Evolutionary conservation across 129 eudicot species (phyloP), one percentile per base, ranked within the genome.

Genomic region (Dittrichia graveolens): DNA sequence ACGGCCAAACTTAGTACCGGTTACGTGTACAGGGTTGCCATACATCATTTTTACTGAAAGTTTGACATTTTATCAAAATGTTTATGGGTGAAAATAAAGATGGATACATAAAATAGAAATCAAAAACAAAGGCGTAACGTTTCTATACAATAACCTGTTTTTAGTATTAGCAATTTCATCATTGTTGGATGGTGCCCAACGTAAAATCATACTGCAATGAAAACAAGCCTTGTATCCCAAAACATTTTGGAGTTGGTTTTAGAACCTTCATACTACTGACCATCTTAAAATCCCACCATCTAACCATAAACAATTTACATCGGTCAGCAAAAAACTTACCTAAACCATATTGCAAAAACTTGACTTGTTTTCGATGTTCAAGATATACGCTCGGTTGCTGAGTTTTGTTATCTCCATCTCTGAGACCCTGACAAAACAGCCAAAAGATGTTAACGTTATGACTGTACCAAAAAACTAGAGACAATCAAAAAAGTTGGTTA

Each of bases 391-490:
- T 14, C 10, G 41, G 34, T 53, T 6, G 12, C 49, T 37, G 52
- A 79, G n/a, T 71, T 44, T 35, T 34, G 60, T 67, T 10, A 56
- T 69, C 53, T 64, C 47, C 58, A 42, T 24, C 31, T 42, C 87
- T 84, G 79, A 78, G 72, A 79, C 31, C 48, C 87, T 84, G 79
- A 78, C 75, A 79, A 75, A 79, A 83, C 72, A 70, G 16, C 58
- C 71, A 47, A 14, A 37, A 67, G 38, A 46, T 58, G 63, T 35
- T 55, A 59, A 55, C 56, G 66, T 65, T 41, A 53, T 9, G n/a
- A 59, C 75, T 67, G 58, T 43, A 18, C 40, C 58, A 69, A 75
- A 76, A 76, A 68, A 68, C 64, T 59, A 60, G 54, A 82, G 79
- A 59, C 78, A 81, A 50, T 44, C 63, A 35, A 38, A 65, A 68